Percentiles rank a stretch among this genome's conserved stretches.
Conservation (phyloP, 1,284 basidiomycete genomes). For the Tilletia setariae region DNA sequence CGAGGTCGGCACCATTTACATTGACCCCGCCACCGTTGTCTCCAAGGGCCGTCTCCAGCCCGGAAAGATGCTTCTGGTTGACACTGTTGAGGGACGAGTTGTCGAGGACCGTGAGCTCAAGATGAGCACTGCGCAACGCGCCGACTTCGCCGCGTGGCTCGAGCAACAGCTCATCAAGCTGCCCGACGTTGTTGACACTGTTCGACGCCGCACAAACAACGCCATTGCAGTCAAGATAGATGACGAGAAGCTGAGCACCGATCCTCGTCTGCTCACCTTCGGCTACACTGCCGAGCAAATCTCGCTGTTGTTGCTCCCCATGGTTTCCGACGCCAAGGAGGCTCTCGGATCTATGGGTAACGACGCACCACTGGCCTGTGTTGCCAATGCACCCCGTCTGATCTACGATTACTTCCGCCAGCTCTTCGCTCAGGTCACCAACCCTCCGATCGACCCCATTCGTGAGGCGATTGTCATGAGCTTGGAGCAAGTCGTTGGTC, state of each 20-base stretch:
- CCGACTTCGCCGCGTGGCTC: constrained; percentile 52
- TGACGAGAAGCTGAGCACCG: constrained; percentile 39
- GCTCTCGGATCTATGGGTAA: constrained; percentile 53
- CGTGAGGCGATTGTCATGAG: constrained; percentile 53
- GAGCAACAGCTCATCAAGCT: constrained; percentile 48
- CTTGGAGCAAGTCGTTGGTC: constrained; percentile 50
- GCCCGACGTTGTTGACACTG: constrained; percentile 41
- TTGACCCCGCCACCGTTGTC: constrained; percentile 44
- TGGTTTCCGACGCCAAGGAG: constrained; percentile 48
- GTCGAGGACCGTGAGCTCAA: constrained; percentile 53
- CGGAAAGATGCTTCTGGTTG: constrained; percentile 52
- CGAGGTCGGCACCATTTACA: constrained; percentile 50
- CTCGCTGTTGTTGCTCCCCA: constrained; percentile 50
- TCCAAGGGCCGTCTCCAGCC: constrained; percentile 51
- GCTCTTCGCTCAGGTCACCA: constrained; percentile 53
- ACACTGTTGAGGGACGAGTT: constrained; percentile 51
- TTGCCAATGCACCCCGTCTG: constrained; percentile 44
- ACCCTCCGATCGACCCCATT: constrained; percentile 53
- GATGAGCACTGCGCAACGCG: constrained; percentile 46
- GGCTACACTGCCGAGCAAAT: constrained; percentile 52
- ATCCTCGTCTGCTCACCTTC: constrained; percentile 49
- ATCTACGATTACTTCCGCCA: constrained; percentile 53
- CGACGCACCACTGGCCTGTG: constrained; percentile 49
- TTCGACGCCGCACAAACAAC: constrained; percentile 30
- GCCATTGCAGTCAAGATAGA: constrained; percentile 43